Evolutionary conservation across 2,329 filamentous ascomycete species (phyloP), one percentile per base, ranked within the genome.

Genomic region (Diaporthe citriasiana): DNA sequence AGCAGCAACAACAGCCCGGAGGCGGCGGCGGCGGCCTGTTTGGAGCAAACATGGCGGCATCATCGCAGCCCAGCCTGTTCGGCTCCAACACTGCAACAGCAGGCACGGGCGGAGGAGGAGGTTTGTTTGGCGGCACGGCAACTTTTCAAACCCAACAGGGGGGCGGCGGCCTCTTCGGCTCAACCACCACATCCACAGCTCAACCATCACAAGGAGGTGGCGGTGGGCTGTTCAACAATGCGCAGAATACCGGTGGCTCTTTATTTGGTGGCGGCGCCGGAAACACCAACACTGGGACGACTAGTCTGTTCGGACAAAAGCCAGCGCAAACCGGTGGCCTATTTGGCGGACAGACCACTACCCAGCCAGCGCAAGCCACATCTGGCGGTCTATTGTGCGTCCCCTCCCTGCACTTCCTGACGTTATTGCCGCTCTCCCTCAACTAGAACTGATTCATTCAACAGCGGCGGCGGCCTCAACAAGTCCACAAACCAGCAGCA

Each of bases 291-390:
- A 80, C 84, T 60, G 81, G 82, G 27, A 79, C 81, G 27, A 81
- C 84, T 55, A 80, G 83, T 66, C 76, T 85, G 40, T 85, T 85
- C 76, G 83, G 82, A 15, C 73, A 73, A 30, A 70, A 69, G 25
- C 70, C 60, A 69, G 70, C 73, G 10, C 70, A 72, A 42, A 9
- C 74, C 13, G 72, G 74, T 17, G 72, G 76, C 15, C 53, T 78
- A 13, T 78, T 79, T 66, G 78, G 73, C 33, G 69, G 69, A 30
- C 75, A 76, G 56, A 53, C 71, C 30, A 74, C 71, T 35, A 47
- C 70, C 42, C 75, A 76, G 47, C 71, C 71, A 35, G 74, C 68
- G 47, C 51, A 65, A 35, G 63, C 72, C 40, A 73, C 76, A n/a
- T 60, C 74, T 7, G 79, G 77, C 57, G 66, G 77, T 15, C 42